Evolutionary conservation across 805 yeast species (phyloP).

Genomic region (Ogataea henricii): DNA sequence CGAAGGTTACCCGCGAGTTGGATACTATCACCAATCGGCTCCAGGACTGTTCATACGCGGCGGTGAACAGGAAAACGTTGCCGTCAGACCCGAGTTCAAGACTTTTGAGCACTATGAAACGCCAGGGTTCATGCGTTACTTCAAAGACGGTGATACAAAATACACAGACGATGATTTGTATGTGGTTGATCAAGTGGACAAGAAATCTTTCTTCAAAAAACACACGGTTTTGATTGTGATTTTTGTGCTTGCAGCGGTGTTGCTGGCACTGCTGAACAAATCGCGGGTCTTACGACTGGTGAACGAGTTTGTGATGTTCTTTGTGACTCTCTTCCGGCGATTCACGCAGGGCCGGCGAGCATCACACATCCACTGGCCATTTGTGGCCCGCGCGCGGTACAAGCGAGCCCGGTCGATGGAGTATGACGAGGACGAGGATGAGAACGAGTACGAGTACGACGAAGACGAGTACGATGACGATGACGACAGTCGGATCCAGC

Average conservation of each 20-base stretch:
- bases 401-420: constrained; percentile 29
- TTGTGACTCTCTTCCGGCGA: constrained; percentile 13
- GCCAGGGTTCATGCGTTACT: constrained; percentile 23
- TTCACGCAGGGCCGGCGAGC: constrained; percentile 6
- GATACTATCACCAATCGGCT: constrained; percentile 51
- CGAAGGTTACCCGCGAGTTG: constrained; percentile 33
- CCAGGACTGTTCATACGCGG: constrained; percentile 52
- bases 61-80: constrained; percentile 47
- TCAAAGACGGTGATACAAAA: constrained; percentile 33
- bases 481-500: constrained; percentile 8
- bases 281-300: constrained; percentile 20
- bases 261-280: constrained; percentile 21
- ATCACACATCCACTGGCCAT: constrained; percentile 27
- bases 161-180: constrained; percentile 40
- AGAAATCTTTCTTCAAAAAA: constrained; percentile 33
- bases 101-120: constrained; percentile 21
- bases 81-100: constrained; percentile 45
- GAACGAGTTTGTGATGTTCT: constrained; percentile 21
- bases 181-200: constrained; percentile 44
- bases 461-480: constrained; percentile 12
- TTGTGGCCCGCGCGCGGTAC: constrained; percentile 22
- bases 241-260: constrained; percentile 6
- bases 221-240: constrained; percentile 16
- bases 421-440: constrained; percentile 13
- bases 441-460: constrained; percentile 16